Evolutionary conservation across 164 flowering plant species (phyloP).

Genomic region (Vitis rotundifolia): DNA sequence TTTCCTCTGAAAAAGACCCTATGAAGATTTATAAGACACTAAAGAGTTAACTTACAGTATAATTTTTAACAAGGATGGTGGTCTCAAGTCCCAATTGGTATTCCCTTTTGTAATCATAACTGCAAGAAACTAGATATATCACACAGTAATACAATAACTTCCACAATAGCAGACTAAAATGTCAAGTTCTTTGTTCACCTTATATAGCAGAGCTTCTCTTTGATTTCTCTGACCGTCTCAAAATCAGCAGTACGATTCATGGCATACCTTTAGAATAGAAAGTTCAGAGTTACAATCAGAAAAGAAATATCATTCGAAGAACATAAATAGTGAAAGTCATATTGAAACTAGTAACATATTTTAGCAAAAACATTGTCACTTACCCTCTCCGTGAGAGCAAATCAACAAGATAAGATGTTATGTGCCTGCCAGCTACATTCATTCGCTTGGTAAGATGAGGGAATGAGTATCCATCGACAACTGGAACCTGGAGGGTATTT

Average conservation of each 20-base stretch:
- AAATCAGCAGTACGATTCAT: constrained; percentile 89
- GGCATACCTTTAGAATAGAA: constrained; percentile 70
- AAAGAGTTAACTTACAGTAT: constrained; percentile 68
- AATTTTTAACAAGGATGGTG: constrained; percentile 93
- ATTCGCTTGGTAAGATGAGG: constrained; percentile 98
- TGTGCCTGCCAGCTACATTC: constrained; percentile 98
- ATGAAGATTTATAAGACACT: constrained; percentile 2
- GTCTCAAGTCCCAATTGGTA: constrained; percentile 97
- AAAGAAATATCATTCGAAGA: constrained; percentile 7
- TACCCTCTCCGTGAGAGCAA: constrained; percentile 93
- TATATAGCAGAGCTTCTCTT: constrained; percentile 96
- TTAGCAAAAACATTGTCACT: constrained; percentile 20
- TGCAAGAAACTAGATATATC: constrained; percentile 29
- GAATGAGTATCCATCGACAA: constrained; percentile 99
- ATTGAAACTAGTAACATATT: background rate
- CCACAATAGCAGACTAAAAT: background rate
- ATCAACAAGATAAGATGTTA: constrained; percentile 97
- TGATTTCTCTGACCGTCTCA: constrained; percentile 93
- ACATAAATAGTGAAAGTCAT: background rate
- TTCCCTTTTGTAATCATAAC: constrained; percentile 96
- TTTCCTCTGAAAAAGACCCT: background rate
- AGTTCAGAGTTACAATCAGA: constrained; percentile 7
- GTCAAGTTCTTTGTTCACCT: constrained; percentile 44
- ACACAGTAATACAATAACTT: background rate
- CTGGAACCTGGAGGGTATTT: constrained; percentile 73